Evolutionary conservation across 768 basidiomycete species (phyloP).

Genomic region (Lyophyllum shimeji): DNA sequence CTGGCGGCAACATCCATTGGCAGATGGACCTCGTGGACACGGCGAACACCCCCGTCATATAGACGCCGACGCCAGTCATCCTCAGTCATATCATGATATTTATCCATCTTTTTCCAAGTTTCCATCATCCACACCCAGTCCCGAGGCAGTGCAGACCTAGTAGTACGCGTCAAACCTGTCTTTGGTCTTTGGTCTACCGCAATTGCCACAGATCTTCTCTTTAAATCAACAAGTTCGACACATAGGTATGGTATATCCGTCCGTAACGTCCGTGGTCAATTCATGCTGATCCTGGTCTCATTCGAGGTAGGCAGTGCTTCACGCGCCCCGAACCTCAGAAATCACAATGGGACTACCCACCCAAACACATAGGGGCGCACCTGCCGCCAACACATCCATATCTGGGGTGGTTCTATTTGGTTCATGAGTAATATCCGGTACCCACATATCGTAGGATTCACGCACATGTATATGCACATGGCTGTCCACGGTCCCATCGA

Average conservation of each 20-base stretch:
- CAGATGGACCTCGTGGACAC: not conserved
- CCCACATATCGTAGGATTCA: not conserved
- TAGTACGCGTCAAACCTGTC: not conserved
- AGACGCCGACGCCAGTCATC: not conserved
- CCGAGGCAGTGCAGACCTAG: not conserved
- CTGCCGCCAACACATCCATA: not conserved
- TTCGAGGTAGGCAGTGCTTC: not conserved
- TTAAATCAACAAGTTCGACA: not conserved
- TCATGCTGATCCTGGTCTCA: not conserved
- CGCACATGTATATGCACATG: slow-evolving; percentile 9
- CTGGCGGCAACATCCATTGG: not conserved
- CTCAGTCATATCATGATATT: slow-evolving; percentile 2
- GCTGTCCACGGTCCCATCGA: slow-evolving; percentile 7
- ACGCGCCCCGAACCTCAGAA: not conserved
- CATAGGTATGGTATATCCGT: not conserved
- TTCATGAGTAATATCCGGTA: slow-evolving; percentile 1
- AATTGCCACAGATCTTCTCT: not conserved
- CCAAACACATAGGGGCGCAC: not conserved
- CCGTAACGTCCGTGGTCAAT: not conserved
- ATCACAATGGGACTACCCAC: not conserved
- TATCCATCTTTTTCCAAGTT: not conserved
- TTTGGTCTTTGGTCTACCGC: not conserved
- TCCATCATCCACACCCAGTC: not conserved
- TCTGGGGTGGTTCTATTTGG: not conserved
- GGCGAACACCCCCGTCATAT: not conserved